Evolutionary conservation across 768 basidiomycete species (phyloP), one percentile per base, ranked within the genome.

Genomic region (Tricholoma flavovirens): DNA sequence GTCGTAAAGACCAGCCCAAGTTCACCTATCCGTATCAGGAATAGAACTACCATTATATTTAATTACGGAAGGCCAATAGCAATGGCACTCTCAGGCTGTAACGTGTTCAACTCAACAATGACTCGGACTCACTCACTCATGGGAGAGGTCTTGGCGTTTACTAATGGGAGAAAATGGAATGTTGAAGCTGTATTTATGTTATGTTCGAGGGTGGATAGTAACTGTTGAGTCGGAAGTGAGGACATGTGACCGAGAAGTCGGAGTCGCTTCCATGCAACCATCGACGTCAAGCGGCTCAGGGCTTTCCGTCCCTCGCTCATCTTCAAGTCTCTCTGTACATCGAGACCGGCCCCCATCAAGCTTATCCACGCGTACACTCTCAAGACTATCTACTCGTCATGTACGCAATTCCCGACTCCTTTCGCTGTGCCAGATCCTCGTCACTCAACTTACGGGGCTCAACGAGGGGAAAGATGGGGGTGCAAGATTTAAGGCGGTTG

Each of bases 11-110:
- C 66, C 85, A 88, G 65, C 82, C 83, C 42, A 88, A 89, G 72
- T 87, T 97, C 43, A 81, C 84, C 7, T 98, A 95, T 71, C 95
- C 95, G 2, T 95, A 83, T 73, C 87, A 88, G 66, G 95, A 97
- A 71, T 77, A 71, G 62, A 59, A 30, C 5, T 21, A 22, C 1
- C 15, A 24, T 22, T 35, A 58, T 32, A 43, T 51, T 21, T 30
- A 29, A 30, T 49, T 49, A 15, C 43, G 48, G 17, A 40, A 40
- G 38, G 38, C 14, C 21, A 24, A 14, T 12, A 22, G 19, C 10
- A 45, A 22, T 22, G 10, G 22, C 2, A 45, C 21, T 45, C 43
- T 11, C 43, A n/a, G n/a, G n/a, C n/a, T n/a, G n/a, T n/a, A n/a
- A n/a, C n/a, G n/a, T n/a, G n/a, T n/a, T n/a, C n/a, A n/a, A n/a